These are phyloP conservation scores for Ustilago sp. DNA, from an alignment of 1,284 basidiomycete genomes.

Conservation along the genomic window DNA sequence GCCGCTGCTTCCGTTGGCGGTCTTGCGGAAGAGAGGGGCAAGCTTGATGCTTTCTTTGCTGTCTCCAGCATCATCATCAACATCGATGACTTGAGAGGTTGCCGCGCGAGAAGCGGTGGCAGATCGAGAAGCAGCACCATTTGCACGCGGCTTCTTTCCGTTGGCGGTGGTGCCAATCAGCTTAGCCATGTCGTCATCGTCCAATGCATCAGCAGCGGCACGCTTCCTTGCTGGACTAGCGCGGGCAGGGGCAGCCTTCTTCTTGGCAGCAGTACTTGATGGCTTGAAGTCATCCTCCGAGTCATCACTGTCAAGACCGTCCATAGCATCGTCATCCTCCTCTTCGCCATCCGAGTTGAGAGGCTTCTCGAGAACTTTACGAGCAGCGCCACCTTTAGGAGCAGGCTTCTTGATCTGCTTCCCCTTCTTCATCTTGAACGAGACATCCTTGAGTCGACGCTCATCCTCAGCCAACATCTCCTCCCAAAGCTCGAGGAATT, in stretches of 20 bases:
- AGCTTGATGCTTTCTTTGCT: conserved; percentile 29
- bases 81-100: conserved; percentile 35
- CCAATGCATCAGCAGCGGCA: conserved; percentile 40
- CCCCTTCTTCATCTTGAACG: conserved; percentile 72
- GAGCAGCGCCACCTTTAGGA: conserved; percentile 71
- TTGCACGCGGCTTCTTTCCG: conserved; percentile 35
- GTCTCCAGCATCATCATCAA: conserved; percentile 21
- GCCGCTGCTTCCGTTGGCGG: conserved; percentile 16
- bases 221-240: conserved; percentile 35
- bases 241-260: conserved; percentile 33
- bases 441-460: conserved; percentile 75
- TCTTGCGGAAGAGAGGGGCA: conserved; percentile 41
- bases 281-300: conserved; percentile 60
- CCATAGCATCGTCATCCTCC: conserved; percentile 45
- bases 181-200: conserved; percentile 45
- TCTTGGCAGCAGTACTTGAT: conserved; percentile 32
- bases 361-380: conserved; percentile 71
- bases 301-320: conserved; percentile 39
- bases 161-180: conserved; percentile 29
- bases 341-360: conserved; percentile 74
- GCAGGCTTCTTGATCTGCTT: conserved; percentile 77
- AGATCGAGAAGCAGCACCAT: conserved; percentile 19
- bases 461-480: conserved; percentile 73
- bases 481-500: conserved; percentile 86
- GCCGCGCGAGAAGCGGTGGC: conserved; percentile 38